Evolutionary conservation across 345 rosid genomes (phyloP), one percentile per base, ranked within the genome.

Genomic region (Erucastrum elatum): DNA sequence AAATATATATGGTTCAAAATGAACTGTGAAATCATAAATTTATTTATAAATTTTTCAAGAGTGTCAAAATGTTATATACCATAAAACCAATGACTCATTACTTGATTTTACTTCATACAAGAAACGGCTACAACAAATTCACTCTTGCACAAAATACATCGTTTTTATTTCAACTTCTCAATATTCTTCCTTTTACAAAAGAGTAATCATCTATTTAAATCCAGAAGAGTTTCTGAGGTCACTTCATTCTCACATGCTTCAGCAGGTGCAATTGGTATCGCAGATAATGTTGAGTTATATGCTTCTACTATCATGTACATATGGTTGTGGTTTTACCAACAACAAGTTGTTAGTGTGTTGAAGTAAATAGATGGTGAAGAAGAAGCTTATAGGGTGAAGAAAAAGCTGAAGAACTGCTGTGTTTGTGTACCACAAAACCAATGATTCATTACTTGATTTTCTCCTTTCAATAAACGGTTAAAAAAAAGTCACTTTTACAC

Each of bases 61-160:
- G 6, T 11, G 17, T 11, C 13, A 46, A 46, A 46, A 46, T 46
- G 6, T 5, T 46, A 13, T 46, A 4, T 13, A 46, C 6, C 15
- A 46, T 13, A 46, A 46, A 46, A 46, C 39, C 39, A 31, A 37
- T 63, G 33, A 29, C 70, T 55, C 33, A 37, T 58, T 58, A 55
- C 16, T 35, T 63, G 15, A 25, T 8, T 34, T 13, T 34, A 12
- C 5, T 55, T 66, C 44, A 60, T 30, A 17, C 39, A 33, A 41
- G 6, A 46, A 77, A 13, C 21, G 9, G 30, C 11, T 26, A 77
- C 59, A 77, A 37, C 49, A 62, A 34, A 21, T 53, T 51, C 65
- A 55, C 34, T 16, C 58, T 63, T 70, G 46, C 76, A 71, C 72
- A 65, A 49, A 17, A 66, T 17, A 11, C 72, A 39, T 12, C 2